Evolutionary conservation across 2,329 filamentous ascomycete species (phyloP).

Genomic region (Hypoxylon sp.): DNA sequence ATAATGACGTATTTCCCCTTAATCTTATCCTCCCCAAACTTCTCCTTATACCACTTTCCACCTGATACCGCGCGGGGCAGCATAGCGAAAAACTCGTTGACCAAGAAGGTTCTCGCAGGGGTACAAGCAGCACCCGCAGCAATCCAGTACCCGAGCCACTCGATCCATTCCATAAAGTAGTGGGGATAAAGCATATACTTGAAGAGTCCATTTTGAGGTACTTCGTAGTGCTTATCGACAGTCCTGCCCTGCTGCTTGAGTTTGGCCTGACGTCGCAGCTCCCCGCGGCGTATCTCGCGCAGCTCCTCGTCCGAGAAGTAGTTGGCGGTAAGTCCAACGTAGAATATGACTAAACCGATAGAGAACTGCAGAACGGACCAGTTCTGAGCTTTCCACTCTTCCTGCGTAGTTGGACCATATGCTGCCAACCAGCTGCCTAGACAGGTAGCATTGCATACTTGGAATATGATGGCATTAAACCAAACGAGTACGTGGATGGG

Average conservation of each 20-base stretch:
- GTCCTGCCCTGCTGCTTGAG: conserved; percentile 58
- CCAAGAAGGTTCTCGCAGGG: conserved; percentile 83
- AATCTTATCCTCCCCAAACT: conserved; percentile 88
- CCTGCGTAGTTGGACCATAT: conserved; percentile 77
- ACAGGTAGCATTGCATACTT: conserved; percentile 82
- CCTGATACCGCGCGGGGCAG: conserved; percentile 86
- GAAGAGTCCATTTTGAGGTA: conserved; percentile 89
- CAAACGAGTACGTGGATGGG: conserved; percentile 83
- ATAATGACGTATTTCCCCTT: conserved; percentile 80
- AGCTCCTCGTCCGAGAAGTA: conserved; percentile 92
- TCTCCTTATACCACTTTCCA: conserved; percentile 86
- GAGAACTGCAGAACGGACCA: conserved; percentile 63
- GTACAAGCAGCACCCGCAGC: conserved; percentile 75
- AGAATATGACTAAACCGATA: conserved; percentile 81
- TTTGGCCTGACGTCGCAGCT: conserved; percentile 70
- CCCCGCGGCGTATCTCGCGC: conserved; percentile 84
- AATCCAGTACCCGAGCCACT: conserved; percentile 93
- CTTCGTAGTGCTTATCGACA: conserved; percentile 86
- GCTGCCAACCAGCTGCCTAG: conserved; percentile 87
- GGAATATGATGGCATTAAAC: conserved; percentile 76
- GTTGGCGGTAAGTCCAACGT: conserved; percentile 81
- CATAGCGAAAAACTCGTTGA: conserved; percentile 94
- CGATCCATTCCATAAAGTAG: conserved; percentile 96
- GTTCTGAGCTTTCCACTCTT: conserved; percentile 63
- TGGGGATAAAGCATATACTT: conserved; percentile 88